phyloP scores from a whole-genome alignment of 331 rosid species.

The Rosa hybrid region DNA sequence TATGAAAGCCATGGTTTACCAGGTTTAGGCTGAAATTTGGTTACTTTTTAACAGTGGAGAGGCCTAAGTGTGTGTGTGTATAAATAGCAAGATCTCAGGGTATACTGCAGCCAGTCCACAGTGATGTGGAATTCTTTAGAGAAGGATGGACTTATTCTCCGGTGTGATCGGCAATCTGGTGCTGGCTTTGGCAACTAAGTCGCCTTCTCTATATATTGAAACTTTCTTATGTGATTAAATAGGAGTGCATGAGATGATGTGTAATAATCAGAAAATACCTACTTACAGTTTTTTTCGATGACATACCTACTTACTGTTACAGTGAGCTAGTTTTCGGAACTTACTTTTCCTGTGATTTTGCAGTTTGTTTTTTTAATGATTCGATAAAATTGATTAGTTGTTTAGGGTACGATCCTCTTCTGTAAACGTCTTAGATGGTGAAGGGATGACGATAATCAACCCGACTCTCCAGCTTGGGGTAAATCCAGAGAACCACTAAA shows the following conservation, averaged over 20 bases:
- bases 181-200: background rate
- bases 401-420: no score
- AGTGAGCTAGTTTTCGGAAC: background rate
- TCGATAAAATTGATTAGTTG: no score
- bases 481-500: no score
- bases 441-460: no score
- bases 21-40: background rate
- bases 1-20: constrained; percentile 30
- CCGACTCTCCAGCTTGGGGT: no score
- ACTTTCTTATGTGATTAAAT: background rate
- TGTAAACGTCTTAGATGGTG: no score
- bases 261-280: background rate
- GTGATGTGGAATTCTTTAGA: background rate
- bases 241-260: background rate
- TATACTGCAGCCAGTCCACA: background rate
- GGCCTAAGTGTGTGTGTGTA: background rate
- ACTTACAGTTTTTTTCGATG: background rate
- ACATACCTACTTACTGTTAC: background rate
- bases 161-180: background rate
- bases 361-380: background rate
- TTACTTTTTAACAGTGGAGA: background rate
- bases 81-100: background rate
- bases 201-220: background rate
- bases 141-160: background rate
- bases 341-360: background rate